phyloP scores from a whole-genome alignment of 2,329 filamentous ascomycete species.

The Pseudogymnoascus sp. region DNA sequence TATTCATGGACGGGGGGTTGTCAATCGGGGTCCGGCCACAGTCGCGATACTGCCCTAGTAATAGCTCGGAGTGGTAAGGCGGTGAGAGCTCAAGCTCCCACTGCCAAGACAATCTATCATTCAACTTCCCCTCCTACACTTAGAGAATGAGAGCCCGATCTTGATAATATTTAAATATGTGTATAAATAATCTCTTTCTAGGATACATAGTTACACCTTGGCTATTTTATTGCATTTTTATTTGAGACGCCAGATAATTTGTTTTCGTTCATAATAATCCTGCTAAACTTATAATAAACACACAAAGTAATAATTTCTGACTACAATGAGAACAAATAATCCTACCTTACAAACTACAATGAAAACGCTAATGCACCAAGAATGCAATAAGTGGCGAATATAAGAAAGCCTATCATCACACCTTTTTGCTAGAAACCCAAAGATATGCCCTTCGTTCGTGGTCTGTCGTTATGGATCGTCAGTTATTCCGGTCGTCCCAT shows the following conservation, averaged over 20 bases:
- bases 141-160: neutral
- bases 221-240: neutral
- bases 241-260: too few species aligned
- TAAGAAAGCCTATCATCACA: neutral
- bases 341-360: neutral
- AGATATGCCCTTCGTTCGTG: neutral
- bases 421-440: neutral
- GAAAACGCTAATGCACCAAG: neutral
- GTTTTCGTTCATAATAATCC: neutral
- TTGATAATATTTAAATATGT: too few species aligned
- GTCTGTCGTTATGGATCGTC: neutral
- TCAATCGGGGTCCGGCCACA: slow-evolving; percentile 6
- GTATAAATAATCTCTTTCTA: too few species aligned
- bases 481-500: neutral
- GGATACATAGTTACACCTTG: neutral
- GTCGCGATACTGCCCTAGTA: slow-evolving; percentile 8
- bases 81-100: slow-evolving; percentile 7
- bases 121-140: neutral
- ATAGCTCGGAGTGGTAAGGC: neutral
- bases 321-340: neutral
- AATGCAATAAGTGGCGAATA: neutral
- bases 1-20: slow-evolving; percentile 1
- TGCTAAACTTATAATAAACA: neutral
- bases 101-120: neutral
- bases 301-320: neutral